phyloP scores from a whole-genome alignment of 1,284 basidiomycete genomes.

The Moniliophthora roreri region DNA sequence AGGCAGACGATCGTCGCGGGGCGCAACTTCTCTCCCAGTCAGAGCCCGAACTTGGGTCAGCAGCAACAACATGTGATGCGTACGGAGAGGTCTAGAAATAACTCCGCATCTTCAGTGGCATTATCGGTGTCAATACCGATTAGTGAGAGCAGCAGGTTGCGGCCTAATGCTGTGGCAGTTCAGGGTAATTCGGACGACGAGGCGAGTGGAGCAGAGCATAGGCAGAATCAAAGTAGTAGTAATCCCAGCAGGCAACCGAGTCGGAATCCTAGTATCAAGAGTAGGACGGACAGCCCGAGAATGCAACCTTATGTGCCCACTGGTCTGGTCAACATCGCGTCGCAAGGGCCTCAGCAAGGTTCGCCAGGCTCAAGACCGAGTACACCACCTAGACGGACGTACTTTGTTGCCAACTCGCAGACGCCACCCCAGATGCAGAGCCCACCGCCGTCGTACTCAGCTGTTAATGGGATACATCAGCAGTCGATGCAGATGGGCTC shows the following conservation, averaged over 20 bases:
- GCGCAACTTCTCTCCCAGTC: constrained; percentile 14
- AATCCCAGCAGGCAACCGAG: constrained; percentile 6
- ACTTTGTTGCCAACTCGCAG: constrained; percentile 37
- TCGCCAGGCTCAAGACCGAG: constrained; percentile 17
- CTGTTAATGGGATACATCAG: neutral
- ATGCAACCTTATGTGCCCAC: constrained; percentile 4
- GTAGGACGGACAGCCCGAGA: constrained; percentile 11
- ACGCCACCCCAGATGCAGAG: constrained; percentile 23
- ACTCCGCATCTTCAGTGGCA: constrained; percentile 12
- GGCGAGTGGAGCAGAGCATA: neutral
- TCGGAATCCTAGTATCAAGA: constrained; percentile 2
- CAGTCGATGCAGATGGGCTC: neutral
- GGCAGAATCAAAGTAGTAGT: constrained; percentile 4
- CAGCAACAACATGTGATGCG: neutral
- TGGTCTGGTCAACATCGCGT: neutral
- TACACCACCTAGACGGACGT: constrained; percentile 34
- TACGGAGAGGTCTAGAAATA: constrained; percentile 8
- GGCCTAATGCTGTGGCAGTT: constrained; percentile 11
- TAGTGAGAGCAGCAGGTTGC: constrained; percentile 2
- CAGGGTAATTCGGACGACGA: constrained; percentile 6
- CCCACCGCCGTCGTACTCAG: constrained; percentile 44
- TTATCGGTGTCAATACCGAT: constrained; percentile 13
- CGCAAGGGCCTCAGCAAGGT: neutral
- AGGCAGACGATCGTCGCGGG: constrained; percentile 18
- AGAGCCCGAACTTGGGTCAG: constrained; percentile 2